Conservation (phyloP, 2,329 filamentous ascomycete species). For the Fonsecaea multimorphosa region DNA sequence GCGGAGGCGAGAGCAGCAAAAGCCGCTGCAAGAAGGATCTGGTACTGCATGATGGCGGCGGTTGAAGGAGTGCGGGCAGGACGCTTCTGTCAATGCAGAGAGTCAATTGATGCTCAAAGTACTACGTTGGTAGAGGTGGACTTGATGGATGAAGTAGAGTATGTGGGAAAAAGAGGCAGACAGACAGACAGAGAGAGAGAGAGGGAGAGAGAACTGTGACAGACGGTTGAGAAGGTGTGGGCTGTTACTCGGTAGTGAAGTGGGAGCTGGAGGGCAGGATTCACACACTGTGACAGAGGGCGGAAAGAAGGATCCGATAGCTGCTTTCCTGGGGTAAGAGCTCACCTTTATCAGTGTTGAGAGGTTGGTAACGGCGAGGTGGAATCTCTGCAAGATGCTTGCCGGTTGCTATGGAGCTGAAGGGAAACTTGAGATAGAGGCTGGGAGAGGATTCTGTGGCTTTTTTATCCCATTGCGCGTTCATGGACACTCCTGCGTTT, state of each 20-base stretch:
- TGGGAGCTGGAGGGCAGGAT: slow-evolving; percentile 16
- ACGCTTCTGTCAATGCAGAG: slow-evolving; percentile 27
- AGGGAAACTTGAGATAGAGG: slow-evolving; percentile 13
- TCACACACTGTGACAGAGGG: slow-evolving; percentile 13
- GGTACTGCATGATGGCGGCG: slow-evolving; percentile 37
- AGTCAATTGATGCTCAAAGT: slow-evolving; percentile 34
- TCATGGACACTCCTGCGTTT: slow-evolving; percentile 8
- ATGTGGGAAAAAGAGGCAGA: slow-evolving; percentile 20
- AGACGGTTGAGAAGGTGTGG: slow-evolving; percentile 20
- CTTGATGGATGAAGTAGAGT: slow-evolving; percentile 12
- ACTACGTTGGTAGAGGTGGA: slow-evolving; percentile 21
- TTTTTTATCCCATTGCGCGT: slow-evolving; percentile 18
- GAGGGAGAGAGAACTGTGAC: slow-evolving; percentile 13
- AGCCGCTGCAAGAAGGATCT: slow-evolving; percentile 35
- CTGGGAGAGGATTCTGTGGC: slow-evolving; percentile 6
- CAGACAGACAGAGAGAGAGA: slow-evolving; percentile 10
- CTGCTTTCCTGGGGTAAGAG: not conserved
- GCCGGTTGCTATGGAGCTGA: slow-evolving; percentile 14
- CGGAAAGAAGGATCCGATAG: slow-evolving; percentile 11
- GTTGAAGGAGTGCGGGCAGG: slow-evolving; percentile 6
- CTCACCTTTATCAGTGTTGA: slow-evolving; percentile 15
- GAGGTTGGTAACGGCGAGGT: slow-evolving; percentile 7
- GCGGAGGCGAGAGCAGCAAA: slow-evolving; percentile 32
- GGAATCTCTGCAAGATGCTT: not conserved
- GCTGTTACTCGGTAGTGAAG: not conserved